Percentiles rank a stretch among this genome's conserved stretches.
These are phyloP conservation scores for Hyphodiscus hymeniophilus DNA, from an alignment of 495 filamentous ascomycete species.

Conservation along the genomic window DNA sequence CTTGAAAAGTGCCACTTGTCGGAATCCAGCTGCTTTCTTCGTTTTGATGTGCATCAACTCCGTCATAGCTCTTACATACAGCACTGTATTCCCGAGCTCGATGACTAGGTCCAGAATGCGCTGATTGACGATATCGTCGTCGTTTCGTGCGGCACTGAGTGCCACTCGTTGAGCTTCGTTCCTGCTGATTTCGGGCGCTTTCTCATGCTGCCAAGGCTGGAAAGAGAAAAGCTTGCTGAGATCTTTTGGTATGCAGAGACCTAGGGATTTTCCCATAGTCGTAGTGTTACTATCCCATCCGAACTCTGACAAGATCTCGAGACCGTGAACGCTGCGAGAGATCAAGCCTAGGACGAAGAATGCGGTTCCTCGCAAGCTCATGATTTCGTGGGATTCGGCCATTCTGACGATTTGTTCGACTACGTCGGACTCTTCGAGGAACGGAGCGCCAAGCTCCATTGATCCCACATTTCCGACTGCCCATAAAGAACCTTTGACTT, in stretches of 20 bases:
- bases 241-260: constrained; percentile 75
- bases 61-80: constrained; percentile 65
- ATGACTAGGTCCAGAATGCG: constrained; percentile 70
- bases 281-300: constrained; percentile 92
- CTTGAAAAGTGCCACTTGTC: constrained; percentile 66
- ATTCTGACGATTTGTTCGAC: constrained; percentile 79
- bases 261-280: constrained; percentile 70
- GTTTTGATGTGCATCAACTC: constrained; percentile 56
- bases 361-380: constrained; percentile 89
- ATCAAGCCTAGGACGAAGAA: constrained; percentile 94
- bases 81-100: constrained; percentile 84
- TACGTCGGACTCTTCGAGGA: constrained; percentile 80
- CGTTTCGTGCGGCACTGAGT: constrained; percentile 35
- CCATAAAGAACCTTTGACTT: constrained; percentile 96
- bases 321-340: constrained; percentile 82
- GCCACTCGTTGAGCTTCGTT: constrained; percentile 28
- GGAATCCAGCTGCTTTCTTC: constrained; percentile 57
- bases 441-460: constrained; percentile 93
- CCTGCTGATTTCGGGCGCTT: constrained; percentile 33
- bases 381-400: constrained; percentile 75
- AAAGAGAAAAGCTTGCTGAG: constrained; percentile 68
- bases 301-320: constrained; percentile 75
- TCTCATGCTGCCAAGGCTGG: constrained; percentile 37
- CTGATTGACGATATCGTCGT: constrained; percentile 59
- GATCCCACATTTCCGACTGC: constrained; percentile 96